Base-by-base conservation (phyloP, 2,329 filamentous ascomycete genomes). In the Pseudopithomyces maydicus region DNA sequence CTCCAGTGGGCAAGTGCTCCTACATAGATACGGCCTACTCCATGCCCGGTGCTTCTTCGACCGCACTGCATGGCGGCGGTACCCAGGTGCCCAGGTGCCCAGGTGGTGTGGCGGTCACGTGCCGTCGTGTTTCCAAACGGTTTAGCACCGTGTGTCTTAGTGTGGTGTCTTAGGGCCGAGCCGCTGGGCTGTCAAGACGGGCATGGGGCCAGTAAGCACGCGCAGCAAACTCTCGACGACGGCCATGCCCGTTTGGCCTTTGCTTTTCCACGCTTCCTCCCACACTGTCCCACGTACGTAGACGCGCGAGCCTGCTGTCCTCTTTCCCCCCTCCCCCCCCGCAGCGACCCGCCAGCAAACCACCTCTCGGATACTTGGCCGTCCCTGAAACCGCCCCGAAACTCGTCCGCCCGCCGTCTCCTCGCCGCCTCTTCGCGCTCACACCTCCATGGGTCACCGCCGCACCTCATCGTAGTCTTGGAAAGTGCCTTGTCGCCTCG, bases 351-450 rank as follows among this genome's bases (percentile, higher is more conserved):
- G 41, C 52, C 50, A 32, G n/a, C 43, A 35, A 35, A 44, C 41
- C 33, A 36, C 14, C 23, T 14, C 42, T 26, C 33, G 46, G 35
- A 20, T n/a, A 29, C 41, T 44, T 5, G 8, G 23, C 17, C 5
- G 43, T 35, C 38, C 57, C 66, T 71, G 68, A 71, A 71, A 71
- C 69, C 26, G 46, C 53, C 10, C 58, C 63, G 54, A 45, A 43
- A 41, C 49, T 55, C 55, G 56, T 48, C 59, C 51, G 44, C 53
- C 56, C 38, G 56, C 55, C 39, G 52, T 53, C 52, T 54, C 47
- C 54, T 45, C 54, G 38, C 46, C 52, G 45, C 58, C 49, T 59
- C 19, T 10, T 17, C 47, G 35, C 33, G 5, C 46, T 26, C 53
- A 38, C 45, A 26, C 35, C 44, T 48, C 29, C 33, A 58, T 58